phyloP scores from a whole-genome alignment of 768 basidiomycete species.

The Hebeloma cylindrosporum region DNA sequence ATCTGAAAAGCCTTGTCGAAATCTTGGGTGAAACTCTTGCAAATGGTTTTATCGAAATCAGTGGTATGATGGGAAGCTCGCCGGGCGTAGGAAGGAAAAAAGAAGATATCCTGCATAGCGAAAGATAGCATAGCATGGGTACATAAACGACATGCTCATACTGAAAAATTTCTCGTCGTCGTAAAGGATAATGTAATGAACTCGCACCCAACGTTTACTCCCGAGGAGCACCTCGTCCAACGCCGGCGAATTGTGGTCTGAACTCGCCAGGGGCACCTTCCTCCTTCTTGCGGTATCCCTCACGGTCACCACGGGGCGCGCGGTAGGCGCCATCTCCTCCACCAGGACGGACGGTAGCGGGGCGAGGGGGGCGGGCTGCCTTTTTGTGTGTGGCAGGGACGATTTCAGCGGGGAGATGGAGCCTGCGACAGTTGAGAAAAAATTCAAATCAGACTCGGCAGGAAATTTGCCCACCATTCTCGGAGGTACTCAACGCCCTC shows the following conservation, averaged over 20 bases:
- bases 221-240: conserved; percentile 85
- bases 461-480: conserved; percentile 59
- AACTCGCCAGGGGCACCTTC: conserved; percentile 85
- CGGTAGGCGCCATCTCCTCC: conserved; percentile 84
- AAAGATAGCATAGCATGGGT: conserved; percentile 24
- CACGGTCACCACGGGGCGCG: conserved; percentile 79
- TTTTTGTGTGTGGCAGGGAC: conserved; percentile 98
- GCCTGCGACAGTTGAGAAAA: conserved; percentile 46
- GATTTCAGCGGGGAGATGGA: conserved; percentile 93
- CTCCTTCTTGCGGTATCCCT: conserved; percentile 93
- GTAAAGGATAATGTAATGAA: conserved; percentile 20
- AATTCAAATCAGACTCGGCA: background rate
- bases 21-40: conserved; percentile 36
- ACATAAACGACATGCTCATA: conserved; percentile 24
- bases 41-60: background rate
- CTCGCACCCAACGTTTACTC: conserved; percentile 43
- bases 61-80: background rate
- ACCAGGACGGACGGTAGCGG: conserved; percentile 70
- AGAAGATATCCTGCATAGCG: conserved; percentile 19
- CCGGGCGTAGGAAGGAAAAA: conserved; percentile 7
- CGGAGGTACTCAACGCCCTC: conserved; percentile 98
- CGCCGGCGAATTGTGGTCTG: conserved; percentile 85
- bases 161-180: conserved; percentile 19
- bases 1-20: conserved; percentile 42
- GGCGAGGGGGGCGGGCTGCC: conserved; percentile 83